Evolutionary conservation across 2,329 filamentous ascomycete genomes (phyloP).

Genomic region (Fusarium sp.): DNA sequence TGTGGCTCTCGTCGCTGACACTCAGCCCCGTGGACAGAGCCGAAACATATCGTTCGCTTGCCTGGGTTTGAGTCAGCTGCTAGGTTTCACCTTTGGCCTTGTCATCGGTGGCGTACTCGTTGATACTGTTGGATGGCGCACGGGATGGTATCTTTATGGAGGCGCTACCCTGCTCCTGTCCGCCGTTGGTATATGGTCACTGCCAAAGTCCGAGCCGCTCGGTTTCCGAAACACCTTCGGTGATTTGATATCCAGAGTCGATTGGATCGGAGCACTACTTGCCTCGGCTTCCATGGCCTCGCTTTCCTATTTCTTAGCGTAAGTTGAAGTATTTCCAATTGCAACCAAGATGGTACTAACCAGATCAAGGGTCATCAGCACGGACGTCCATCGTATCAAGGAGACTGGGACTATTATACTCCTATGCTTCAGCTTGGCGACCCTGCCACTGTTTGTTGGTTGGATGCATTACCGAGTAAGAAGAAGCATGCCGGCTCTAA

Average conservation of each 20-base stretch:
- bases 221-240: not conserved
- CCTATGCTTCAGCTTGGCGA: not conserved
- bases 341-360: not conserved
- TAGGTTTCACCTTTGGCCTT: conserved; percentile 59
- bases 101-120: conserved; percentile 59
- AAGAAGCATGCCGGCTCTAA: not conserved
- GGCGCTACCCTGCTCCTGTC: conserved; percentile 1
- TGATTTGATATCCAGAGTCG: conserved; percentile 5
- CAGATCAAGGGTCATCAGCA: not conserved
- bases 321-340: not conserved
- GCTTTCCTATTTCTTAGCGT: conserved; percentile 25
- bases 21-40: not conserved
- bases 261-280: conserved; percentile 27
- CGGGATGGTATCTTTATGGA: conserved; percentile 53
- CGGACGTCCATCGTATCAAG: not conserved
- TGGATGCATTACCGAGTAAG: not conserved
- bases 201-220: not conserved
- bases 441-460: not conserved
- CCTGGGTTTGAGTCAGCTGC: not conserved
- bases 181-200: not conserved
- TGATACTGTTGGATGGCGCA: conserved; percentile 57
- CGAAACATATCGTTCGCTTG: conserved; percentile 6
- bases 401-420: not conserved
- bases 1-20: not conserved
- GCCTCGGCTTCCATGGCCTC: conserved; percentile 21